These are phyloP conservation scores for Candida hungchunana DNA, from an alignment of 805 yeast species.

Conservation along the genomic window DNA sequence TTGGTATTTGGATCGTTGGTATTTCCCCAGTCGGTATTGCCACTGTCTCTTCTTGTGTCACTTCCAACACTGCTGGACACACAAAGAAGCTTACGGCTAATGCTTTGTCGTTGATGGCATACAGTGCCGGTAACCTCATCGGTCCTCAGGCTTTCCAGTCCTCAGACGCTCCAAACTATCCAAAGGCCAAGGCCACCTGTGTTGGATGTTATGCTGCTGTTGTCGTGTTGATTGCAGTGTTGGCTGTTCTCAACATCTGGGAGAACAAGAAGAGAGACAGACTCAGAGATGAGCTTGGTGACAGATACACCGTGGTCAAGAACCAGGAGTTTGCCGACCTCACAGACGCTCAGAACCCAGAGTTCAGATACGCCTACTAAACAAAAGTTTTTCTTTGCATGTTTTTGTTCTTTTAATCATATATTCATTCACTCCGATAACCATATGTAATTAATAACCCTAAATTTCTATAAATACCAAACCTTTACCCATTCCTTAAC, in stretches of 20 bases:
- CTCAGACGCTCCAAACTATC: slow-evolving; percentile 53
- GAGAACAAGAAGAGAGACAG: slow-evolving; percentile 38
- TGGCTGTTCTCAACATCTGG: slow-evolving; percentile 26
- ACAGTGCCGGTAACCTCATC: slow-evolving; percentile 33
- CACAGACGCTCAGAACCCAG: slow-evolving; percentile 51
- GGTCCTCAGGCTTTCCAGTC: slow-evolving; percentile 70
- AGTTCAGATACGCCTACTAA: slow-evolving; percentile 41
- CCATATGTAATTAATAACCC: background rate
- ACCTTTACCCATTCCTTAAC: slow-evolving; percentile 52
- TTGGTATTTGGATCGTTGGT: slow-evolving; percentile 29
- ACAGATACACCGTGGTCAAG: slow-evolving; percentile 14
- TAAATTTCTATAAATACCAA: slow-evolving; percentile 3
- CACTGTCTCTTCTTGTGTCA: slow-evolving; percentile 15
- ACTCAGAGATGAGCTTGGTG: slow-evolving; percentile 18
- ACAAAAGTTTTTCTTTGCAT: too few relatives aligned
- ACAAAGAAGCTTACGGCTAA: slow-evolving; percentile 13
- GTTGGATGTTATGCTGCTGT: slow-evolving; percentile 29
- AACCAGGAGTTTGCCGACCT: slow-evolving; percentile 40
- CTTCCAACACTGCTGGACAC: slow-evolving; percentile 23
- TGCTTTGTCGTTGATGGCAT: slow-evolving; percentile 13
- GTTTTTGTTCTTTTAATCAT: background rate
- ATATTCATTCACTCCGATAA: background rate
- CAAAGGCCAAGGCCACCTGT: slow-evolving; percentile 41
- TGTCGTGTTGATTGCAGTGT: slow-evolving; percentile 28
- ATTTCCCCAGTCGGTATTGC: slow-evolving; percentile 23